These are phyloP conservation scores for Trametes gibbosa DNA, from an alignment of 768 basidiomycete genomes.

Conservation along the genomic window DNA sequence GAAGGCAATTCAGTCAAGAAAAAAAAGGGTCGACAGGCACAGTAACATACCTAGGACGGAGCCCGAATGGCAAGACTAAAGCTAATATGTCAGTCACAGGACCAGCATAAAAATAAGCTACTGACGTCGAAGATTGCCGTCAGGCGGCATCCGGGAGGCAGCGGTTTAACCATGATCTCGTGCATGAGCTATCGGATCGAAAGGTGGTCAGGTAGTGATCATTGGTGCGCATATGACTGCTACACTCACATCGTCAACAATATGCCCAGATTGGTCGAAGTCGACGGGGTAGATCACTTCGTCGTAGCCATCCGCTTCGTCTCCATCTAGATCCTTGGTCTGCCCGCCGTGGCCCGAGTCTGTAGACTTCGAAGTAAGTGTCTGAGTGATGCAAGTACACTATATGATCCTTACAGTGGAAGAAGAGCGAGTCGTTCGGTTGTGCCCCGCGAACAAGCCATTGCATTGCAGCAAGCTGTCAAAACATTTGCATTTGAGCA, in stretches of 20 bases:
- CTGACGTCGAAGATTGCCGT: slow-evolving; percentile 59
- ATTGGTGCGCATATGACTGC: neutral
- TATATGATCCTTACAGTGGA: slow-evolving; percentile 52
- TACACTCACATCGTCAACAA: slow-evolving; percentile 68
- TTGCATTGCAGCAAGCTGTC: slow-evolving; percentile 48
- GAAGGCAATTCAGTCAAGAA: neutral
- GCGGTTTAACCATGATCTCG: slow-evolving; percentile 46
- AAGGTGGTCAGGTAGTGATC: neutral
- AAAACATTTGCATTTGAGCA: neutral
- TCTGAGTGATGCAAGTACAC: too few relatives aligned
- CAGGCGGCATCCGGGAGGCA: slow-evolving; percentile 66
- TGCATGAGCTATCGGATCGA: slow-evolving; percentile 35
- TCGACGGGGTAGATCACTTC: slow-evolving; percentile 93
- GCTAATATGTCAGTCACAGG: slow-evolving; percentile 3
- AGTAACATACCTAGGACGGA: slow-evolving; percentile 38
- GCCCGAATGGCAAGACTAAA: slow-evolving; percentile 47
- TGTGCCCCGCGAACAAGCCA: slow-evolving; percentile 56
- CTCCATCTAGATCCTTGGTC: slow-evolving; percentile 70
- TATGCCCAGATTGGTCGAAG: slow-evolving; percentile 70
- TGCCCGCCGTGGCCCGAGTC: slow-evolving; percentile 98
- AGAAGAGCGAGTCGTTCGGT: slow-evolving; percentile 53
- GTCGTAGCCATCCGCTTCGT: slow-evolving; percentile 77
- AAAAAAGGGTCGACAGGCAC: too few relatives aligned
- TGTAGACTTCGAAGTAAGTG: slow-evolving; percentile 27
- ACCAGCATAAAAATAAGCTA: neutral